These are phyloP conservation scores for Penicillium coprophilum DNA, from an alignment of 495 filamentous ascomycete species.

Conservation along the genomic window DNA sequence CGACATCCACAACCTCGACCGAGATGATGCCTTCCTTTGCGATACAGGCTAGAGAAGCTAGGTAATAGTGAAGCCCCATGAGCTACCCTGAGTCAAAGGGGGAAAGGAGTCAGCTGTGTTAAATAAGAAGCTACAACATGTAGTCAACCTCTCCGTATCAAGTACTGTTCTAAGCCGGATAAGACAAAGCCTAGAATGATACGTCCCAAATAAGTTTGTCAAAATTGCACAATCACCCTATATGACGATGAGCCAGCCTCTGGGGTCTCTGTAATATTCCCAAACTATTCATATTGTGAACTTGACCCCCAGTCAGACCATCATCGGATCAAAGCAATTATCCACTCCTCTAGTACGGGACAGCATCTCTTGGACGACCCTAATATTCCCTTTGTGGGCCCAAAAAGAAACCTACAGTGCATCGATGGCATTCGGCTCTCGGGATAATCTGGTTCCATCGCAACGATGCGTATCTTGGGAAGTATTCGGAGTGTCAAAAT, in stretches of 20 bases:
- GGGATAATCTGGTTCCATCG: no score
- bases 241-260: constrained; percentile 3
- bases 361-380: no score
- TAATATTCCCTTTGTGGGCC: no score
- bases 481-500: no score
- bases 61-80: background rate
- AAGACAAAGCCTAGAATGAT: background rate
- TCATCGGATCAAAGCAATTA: no score
- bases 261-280: no score
- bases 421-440: no score
- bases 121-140: background rate
- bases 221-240: background rate
- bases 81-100: background rate
- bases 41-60: background rate
- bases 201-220: background rate
- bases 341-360: no score
- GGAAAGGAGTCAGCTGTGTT: background rate
- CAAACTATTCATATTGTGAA: no score
- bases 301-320: no score
- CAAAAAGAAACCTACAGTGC: no score
- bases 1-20: background rate
- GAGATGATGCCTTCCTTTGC: background rate
- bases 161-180: background rate
- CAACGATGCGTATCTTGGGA: no score
- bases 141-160: background rate